These are phyloP conservation scores for Oehlia diaphana DNA, from an alignment of 192 early-diverging fungal species.

Conservation along the genomic window DNA sequence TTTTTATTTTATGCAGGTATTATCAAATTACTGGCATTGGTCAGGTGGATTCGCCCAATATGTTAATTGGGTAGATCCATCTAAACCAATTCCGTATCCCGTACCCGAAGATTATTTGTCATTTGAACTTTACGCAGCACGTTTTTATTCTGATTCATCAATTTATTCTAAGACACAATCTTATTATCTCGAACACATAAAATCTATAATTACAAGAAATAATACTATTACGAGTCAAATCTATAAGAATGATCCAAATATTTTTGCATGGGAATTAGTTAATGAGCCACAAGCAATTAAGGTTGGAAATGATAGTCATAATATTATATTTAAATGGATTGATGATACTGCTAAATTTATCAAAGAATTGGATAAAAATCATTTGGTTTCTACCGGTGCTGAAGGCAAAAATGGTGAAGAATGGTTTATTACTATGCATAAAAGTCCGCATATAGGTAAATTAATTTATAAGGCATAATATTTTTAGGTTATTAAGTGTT, in stretches of 20 bases:
- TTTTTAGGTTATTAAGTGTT: background rate
- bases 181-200: conserved; percentile 50
- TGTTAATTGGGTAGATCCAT: conserved; percentile 57
- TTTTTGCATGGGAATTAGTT: conserved; percentile 70
- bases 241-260: conserved; percentile 59
- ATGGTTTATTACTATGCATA: conserved; percentile 56
- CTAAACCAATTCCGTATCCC: conserved; percentile 58
- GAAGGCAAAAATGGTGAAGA: conserved; percentile 59
- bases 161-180: conserved; percentile 36
- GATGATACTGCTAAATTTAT: conserved; percentile 49
- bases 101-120: conserved; percentile 35
- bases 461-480: conserved; percentile 50
- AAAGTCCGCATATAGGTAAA: conserved; percentile 42
- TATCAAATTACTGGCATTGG: conserved; percentile 75
- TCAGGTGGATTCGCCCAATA: conserved; percentile 66
- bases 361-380: conserved; percentile 48
- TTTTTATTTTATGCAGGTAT: conserved; percentile 33
- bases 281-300: conserved; percentile 65
- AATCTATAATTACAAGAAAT: conserved; percentile 40
- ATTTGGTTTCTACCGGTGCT: conserved; percentile 62
- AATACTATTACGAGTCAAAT: conserved; percentile 51
- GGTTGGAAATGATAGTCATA: background rate
- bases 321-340: conserved; percentile 49
- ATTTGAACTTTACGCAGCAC: conserved; percentile 49
- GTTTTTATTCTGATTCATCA: conserved; percentile 48